Base-by-base conservation (phyloP, 345 rosid species). In the Erucastrum elatum region DNA sequence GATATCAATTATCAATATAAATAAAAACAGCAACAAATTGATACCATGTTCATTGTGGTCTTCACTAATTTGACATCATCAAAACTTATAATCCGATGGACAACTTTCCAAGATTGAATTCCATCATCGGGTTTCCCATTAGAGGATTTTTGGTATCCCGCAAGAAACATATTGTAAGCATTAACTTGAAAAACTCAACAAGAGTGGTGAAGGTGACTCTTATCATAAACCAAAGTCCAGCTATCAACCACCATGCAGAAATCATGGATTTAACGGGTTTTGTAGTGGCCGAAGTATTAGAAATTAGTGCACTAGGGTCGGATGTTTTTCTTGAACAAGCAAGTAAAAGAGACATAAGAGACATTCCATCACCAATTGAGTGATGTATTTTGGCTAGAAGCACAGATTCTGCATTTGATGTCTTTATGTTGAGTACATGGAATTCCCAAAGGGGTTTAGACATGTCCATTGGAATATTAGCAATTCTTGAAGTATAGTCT, bases 391-490 rank as follows among this genome's bases (percentile, higher is more conserved):
- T 64, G 6, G 49, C 68, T 64, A 64, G n/a, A 35, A 34, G n/a
- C 13, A 64, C 49, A 64, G 68, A 64, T 64, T 64, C 68, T 35
- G 49, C 49, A 1, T 64, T 35, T 64, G 68, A 64, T 35, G 49
- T 64, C 68, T 64, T 34, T 64, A 64, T 34, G 49, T 64, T 64
- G n/a, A 64, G 49, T 35, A 64, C 35, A 64, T 64, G 68, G 11
- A 64, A 17, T 64, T 64, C 68, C 68, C 68, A 64, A 16, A 64
- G 68, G 12, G 68, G 68, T 35, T 17, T 64, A 6, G 68, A 64
- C 68, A 64, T 64, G 27, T 64, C 68, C 68, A 64, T 64, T 34
- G 68, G 68, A 34, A 17, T 64, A 64, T 64, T 64, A 64, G 68
- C 68, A 35, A 64, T 8, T 25, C 13, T 35, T 35, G 68, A 64